Conservation (phyloP, 2,329 filamentous ascomycete species). For the Pyrenophora graminea region DNA sequence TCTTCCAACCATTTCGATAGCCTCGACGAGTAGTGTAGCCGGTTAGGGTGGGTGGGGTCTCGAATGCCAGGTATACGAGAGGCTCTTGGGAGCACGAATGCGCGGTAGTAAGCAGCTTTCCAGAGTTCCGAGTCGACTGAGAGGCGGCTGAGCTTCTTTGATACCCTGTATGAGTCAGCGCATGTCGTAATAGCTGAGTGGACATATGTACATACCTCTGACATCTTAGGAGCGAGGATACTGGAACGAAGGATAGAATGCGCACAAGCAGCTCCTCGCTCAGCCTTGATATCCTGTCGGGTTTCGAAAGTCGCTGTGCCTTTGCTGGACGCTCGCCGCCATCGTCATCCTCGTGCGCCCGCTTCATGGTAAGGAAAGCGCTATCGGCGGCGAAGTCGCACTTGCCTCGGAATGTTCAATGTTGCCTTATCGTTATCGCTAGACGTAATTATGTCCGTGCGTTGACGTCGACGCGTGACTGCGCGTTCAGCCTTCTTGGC, state of each 20-base stretch:
- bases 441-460: constrained; percentile 13
- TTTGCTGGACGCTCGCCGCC: constrained; percentile 48
- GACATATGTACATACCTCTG: constrained; percentile 55
- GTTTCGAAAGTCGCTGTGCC: constrained; percentile 46
- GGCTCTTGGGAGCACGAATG: constrained; percentile 82
- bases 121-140: constrained; percentile 85
- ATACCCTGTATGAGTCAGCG: constrained; percentile 60
- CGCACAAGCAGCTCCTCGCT: constrained; percentile 89
- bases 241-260: constrained; percentile 76
- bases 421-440: constrained; percentile 25
- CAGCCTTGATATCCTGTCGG: constrained; percentile 70
- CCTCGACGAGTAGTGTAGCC: constrained; percentile 58
- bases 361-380: constrained; percentile 41
- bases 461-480: constrained; percentile 23
- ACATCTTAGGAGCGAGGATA: constrained; percentile 67
- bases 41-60: constrained; percentile 45
- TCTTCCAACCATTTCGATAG: constrained; percentile 67
- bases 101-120: constrained; percentile 85
- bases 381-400: constrained; percentile 12
- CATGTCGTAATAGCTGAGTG: background rate
- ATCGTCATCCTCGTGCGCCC: constrained; percentile 39
- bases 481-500: constrained; percentile 20
- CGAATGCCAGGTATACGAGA: constrained; percentile 72
- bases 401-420: constrained; percentile 6
- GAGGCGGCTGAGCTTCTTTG: constrained; percentile 72